Evolutionary conservation across 345 rosid genomes (phyloP), one percentile per base, ranked within the genome.

Genomic region (Cardiospermum halicacabum): DNA sequence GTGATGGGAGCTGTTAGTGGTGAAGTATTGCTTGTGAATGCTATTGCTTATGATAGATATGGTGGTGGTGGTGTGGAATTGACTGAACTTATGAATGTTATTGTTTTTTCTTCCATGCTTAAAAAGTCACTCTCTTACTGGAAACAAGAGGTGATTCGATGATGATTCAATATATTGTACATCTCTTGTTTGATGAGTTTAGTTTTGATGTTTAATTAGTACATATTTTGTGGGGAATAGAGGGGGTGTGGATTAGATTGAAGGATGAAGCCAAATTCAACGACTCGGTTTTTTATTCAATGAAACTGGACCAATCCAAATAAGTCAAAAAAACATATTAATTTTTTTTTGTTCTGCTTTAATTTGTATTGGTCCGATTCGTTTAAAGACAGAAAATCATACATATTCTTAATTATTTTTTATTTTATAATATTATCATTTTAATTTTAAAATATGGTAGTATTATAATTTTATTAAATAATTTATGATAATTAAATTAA

Each of bases 201-300:
- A n/a, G n/a, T n/a, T n/a, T n/a, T n/a, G n/a, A n/a, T n/a, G 39
- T 18, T 32, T 32, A 34, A 27, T 24, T 37, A 25, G 18, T 47
- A 12, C 51, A 26, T 61, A 22, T 4, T 49, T 49, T 78, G 68
- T 80, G 89, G 98, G 94, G 92, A 0, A 93, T 84, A 74, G 86
- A 51, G 59, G 97, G 96, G 42, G 85, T 90, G 28, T 93, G 98
- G 98, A 88, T 90, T 73, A 90, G 86, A 70, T 65, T 93, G 56
- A n/a, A n/a, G n/a, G n/a, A n/a, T n/a, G n/a, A n/a, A n/a, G n/a
- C n/a, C n/a, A n/a, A n/a, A n/a, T n/a, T n/a, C n/a, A n/a, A n/a
- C n/a, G n/a, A n/a, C n/a, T n/a, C n/a, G n/a, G n/a, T n/a, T n/a
- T n/a, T n/a, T n/a, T n/a, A n/a, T n/a, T n/a, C n/a, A n/a, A n/a